Base-by-base conservation (phyloP, 169 alveolate species). In the Cryptosporidium xiaoi region DNA sequence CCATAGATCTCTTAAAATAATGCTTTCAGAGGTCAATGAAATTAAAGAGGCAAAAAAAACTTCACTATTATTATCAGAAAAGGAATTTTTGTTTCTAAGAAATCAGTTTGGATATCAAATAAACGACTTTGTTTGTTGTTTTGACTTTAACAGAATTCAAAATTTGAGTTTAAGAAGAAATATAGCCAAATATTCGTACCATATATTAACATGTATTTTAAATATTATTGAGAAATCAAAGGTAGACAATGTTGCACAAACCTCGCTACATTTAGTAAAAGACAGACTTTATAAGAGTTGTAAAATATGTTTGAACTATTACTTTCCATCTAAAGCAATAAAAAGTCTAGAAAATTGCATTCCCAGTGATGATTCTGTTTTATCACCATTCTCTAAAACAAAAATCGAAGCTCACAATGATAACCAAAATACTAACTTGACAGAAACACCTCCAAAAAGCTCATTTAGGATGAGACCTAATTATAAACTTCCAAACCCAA, bases 281-380 rank as follows among this genome's bases (percentile, higher is more conserved):
- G 71, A 60, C 36, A 18, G 27, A 7, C 50, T 77, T 20, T 6
- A 58, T 8, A 77, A 56, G 64, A 77, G 87, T 16, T 77, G 87
- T 46, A 77, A 77, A 24, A 77, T 77, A 24, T 77, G 87, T 62
- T 62, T 77, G 31, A 77, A 77, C 18, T 77, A 77, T 24, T 77
- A 77, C 50, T 60, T 77, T 27, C 87, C 87, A 16, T 77, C 87
- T 5, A 77, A 77, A 46, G 87, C 87, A 12, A 27, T 77, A 5
- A 53, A 53, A 53, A 53, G 33, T 53, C 12, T 53, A 20, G 64
- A 53, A 53, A 53, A 13, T 16, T 33, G 24, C n/a, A 1, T 51
- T 51, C 20, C 10, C 48, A 40, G 4, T 40, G 48, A 40, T 40
- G 48, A 40, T 6, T 40, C 48, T 40, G 48, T 40, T 40, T 40